Evolutionary conservation across 306 rosid genomes (phyloP), one percentile per base, ranked within the genome.

Genomic region (Rosa persica): DNA sequence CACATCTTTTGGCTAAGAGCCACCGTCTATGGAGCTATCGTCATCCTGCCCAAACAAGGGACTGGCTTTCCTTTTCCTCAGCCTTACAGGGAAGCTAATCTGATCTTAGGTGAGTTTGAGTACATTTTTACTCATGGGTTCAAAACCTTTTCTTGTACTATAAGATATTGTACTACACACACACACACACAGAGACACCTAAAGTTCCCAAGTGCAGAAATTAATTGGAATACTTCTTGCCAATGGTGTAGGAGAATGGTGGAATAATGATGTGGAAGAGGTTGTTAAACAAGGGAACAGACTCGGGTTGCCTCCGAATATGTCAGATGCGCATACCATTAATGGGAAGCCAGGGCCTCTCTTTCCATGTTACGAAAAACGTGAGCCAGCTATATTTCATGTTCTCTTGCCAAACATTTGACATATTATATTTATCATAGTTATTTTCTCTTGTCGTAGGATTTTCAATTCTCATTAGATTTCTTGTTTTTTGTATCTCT

Each of bases 1-100:
- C 86, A 83, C 54, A 83, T 83, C 60, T 58, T 79, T 19, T 79
- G 86, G 86, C 83, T 83, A 16, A 76, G 86, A 34, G 86, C 86
- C 39, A 83, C 86, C 19, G 86, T 83, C 7, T 76, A 83, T 72
- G 86, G 86, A 10, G 81, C 81, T 1, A 70, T 83, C 12, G 83
- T 79, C 23, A 51, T 79, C 58, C 20, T 83, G 68, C 83, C 86
- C 1, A 79, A 70, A 57, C 83, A 70, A 76, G 75, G 81, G 12
- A 65, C 44, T 5, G 61, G 43, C 3, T 79, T 76, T 52, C 86
- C 86, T 20, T 83, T 83, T 57, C 83, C 76, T 17, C 83, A 76
- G 51, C 86, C 83, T 8, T 38, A 79, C 39, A 65, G 76, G 40
- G 86, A 83, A 67, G 54, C 42, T 10, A 73, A 71, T 34, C 19